Evolutionary conservation across 371 early-diverging fungal species (phyloP).

Genomic region (Neoconidiobolus thromboides): DNA sequence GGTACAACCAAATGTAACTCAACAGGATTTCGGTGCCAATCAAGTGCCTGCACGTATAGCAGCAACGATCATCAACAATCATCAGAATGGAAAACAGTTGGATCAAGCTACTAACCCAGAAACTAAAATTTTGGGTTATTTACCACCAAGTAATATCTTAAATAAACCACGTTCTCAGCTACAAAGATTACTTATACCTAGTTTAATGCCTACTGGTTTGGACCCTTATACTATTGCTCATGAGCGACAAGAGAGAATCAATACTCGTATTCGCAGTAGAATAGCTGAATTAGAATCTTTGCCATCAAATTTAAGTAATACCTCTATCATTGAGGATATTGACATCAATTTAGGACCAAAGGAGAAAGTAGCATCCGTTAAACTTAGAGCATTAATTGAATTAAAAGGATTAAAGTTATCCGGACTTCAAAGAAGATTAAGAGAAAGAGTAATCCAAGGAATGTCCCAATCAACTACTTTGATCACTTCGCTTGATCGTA

Average conservation of each 20-base stretch:
- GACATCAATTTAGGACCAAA: background rate
- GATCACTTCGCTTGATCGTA: conserved; percentile 56
- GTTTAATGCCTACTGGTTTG: conserved; percentile 52
- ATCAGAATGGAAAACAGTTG: background rate
- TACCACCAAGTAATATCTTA: conserved; percentile 29
- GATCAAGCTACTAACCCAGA: background rate
- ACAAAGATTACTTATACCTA: conserved; percentile 51
- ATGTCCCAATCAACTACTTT: conserved; percentile 47
- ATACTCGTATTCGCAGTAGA: conserved; percentile 44
- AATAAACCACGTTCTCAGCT: conserved; percentile 29
- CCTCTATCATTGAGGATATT: conserved; percentile 10
- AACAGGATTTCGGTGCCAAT: background rate
- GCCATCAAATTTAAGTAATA: conserved; percentile 28
- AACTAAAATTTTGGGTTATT: background rate
- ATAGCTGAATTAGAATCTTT: conserved; percentile 52
- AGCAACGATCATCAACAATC: background rate
- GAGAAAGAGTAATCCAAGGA: conserved; percentile 55
- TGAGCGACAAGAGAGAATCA: conserved; percentile 53
- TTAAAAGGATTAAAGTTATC: conserved; percentile 29
- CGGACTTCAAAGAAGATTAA: conserved; percentile 22
- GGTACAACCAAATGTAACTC: background rate
- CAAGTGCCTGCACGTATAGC: background rate
- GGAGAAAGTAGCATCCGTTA: conserved; percentile 13
- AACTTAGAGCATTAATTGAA: conserved; percentile 60
- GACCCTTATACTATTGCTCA: conserved; percentile 47